Base-by-base conservation (phyloP, 225 moss, liverwort and hornwort species). In the Rhytidiadelphus loreus region DNA sequence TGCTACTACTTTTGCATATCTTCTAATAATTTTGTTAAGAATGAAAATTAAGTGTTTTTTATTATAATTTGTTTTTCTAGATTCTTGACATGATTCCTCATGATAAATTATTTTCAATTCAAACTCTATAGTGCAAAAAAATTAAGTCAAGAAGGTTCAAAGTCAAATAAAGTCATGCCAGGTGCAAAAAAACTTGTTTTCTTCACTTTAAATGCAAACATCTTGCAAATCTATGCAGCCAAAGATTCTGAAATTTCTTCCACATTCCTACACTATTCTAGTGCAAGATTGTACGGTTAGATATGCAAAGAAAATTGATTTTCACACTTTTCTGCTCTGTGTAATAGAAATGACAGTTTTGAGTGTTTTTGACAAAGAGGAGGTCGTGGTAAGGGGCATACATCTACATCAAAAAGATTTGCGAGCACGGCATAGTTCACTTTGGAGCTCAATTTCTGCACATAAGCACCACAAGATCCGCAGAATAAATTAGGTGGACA, bases 361-460 rank as follows among this genome's bases (percentile, higher is more conserved):
- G 5, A 76, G 35, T 35, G 13, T 14, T 53, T 77, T 37, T 8
- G 52, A 77, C 53, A 53, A 76, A 37, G 35, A 35, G 24, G 37
- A 50, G 23, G 35, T 23, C 14, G 5, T 33, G 35, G 14, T 53
- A 78, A 77, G 69, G 78, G 82, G 88, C 93, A 91, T 96, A 99
- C 99, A 92, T 89, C 91, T 90, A 90, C 93, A 88, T 99, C 96
- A 77, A 99, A 99, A 81, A 99, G 95, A 87, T 96, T 96, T 64
- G 97, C 97, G 37, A 99, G 95, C 20, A 95, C 96, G 41, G 95
- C 69, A 55, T 99, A 99, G 94, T 99, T 96, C 91, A 99, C 96
- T 94, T 99, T 99, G 77, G 97, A 94, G 93, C 97, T 97, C 85
- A 99, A 72, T 89, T 89, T 96, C 99, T 99, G 95, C 87, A 87